Evolutionary conservation across 1,139 yeast species (phyloP).

Genomic region (Pneumocystis carinii): DNA sequence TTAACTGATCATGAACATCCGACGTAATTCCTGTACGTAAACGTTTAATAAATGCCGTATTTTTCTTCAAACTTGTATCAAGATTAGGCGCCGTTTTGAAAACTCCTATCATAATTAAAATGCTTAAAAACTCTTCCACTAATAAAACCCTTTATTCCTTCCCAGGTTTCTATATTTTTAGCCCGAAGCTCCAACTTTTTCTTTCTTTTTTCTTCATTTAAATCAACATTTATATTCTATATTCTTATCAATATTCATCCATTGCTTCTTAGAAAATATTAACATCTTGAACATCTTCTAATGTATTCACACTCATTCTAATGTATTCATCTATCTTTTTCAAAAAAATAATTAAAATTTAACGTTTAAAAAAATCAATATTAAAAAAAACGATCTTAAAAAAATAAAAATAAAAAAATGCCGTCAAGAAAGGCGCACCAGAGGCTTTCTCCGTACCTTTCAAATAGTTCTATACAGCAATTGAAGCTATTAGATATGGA

Average conservation of each 20-base stretch:
- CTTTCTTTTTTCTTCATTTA: background rate
- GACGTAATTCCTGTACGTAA: constrained; percentile 42
- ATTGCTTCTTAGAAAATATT: background rate
- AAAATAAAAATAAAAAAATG: background rate
- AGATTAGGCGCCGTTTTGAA: constrained; percentile 27
- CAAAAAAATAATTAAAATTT: background rate
- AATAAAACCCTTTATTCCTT: background rate
- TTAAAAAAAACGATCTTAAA: background rate
- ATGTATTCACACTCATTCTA: background rate
- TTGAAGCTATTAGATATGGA: background rate
- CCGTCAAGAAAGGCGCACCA: background rate
- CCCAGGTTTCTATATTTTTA: background rate
- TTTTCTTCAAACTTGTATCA: constrained; percentile 71
- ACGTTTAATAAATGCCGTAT: constrained; percentile 67
- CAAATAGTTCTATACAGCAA: background rate
- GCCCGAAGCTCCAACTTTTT: background rate
- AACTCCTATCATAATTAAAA: constrained; percentile 13
- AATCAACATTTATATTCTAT: background rate
- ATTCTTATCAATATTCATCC: background rate
- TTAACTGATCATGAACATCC: constrained; percentile 33
- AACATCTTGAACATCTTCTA: background rate
- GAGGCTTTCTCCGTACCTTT: background rate
- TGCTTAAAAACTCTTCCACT: no score
- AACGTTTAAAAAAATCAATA: background rate
- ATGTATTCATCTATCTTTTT: background rate